A percentile compares a stretch with the other conserved stretches of the same genome.
Evolutionary conservation across 352 stramenopile genomes (phyloP).

Genomic region (Phytophthora colocasiae): DNA sequence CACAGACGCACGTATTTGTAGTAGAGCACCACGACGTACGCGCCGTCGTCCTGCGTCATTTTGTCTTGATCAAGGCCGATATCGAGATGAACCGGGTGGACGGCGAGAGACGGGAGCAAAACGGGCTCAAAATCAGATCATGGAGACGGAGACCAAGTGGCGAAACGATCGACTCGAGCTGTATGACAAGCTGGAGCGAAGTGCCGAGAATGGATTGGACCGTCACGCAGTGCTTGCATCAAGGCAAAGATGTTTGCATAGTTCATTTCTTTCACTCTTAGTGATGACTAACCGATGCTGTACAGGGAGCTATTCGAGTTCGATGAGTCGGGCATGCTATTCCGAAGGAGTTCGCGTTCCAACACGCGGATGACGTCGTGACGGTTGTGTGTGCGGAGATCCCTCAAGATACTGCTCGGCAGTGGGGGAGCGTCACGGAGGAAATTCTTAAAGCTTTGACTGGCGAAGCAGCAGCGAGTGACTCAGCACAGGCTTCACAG

Average conservation of each 20-base stretch:
- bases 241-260: slow-evolving; percentile 11
- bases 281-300: background rate
- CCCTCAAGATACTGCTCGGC: slow-evolving; percentile 30
- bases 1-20: slow-evolving; percentile 87
- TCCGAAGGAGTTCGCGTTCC: slow-evolving; percentile 50
- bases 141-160: slow-evolving; percentile 42
- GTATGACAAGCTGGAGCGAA: slow-evolving; percentile 37
- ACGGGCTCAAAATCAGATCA: slow-evolving; percentile 5
- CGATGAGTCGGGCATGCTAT: slow-evolving; percentile 30
- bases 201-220: slow-evolving; percentile 37
- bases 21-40: slow-evolving; percentile 78
- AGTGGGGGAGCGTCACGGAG: slow-evolving; percentile 35
- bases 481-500: background rate
- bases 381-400: slow-evolving; percentile 53
- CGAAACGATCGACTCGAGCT: slow-evolving; percentile 31
- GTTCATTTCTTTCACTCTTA: too few species aligned
- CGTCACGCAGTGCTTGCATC: slow-evolving; percentile 36
- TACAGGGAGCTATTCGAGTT: slow-evolving; percentile 39
- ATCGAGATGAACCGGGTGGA: slow-evolving; percentile 22
- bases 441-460: slow-evolving; percentile 42
- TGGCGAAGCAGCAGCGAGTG: background rate
- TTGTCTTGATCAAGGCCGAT: slow-evolving; percentile 8
- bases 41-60: slow-evolving; percentile 22
- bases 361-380: slow-evolving; percentile 44
- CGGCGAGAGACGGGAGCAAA: slow-evolving; percentile 14